A percentile compares a stretch with the other conserved stretches of the same genome.
Evolutionary conservation across 2,329 filamentous ascomycete species (phyloP).

Genomic region (Cladosporium sp.): DNA sequence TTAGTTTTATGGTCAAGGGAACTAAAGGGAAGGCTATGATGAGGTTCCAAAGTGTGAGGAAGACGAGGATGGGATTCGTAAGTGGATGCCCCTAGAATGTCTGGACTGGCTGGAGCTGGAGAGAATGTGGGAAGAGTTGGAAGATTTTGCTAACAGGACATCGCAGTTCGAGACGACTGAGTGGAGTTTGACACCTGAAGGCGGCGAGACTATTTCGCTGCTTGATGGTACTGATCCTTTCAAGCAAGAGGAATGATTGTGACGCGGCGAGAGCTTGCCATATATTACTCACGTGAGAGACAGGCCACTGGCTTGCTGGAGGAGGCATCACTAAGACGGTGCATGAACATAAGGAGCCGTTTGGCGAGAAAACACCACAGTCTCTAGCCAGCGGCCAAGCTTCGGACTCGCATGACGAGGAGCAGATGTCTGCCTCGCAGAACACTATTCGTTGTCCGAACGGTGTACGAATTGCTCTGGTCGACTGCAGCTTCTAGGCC

Average conservation of each 20-base stretch:
- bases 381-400: too few species aligned
- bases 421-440: too few species aligned
- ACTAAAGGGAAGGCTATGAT: slow-evolving; percentile 67
- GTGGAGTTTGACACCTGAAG: slow-evolving; percentile 75
- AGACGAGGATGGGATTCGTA: slow-evolving; percentile 57
- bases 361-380: neutral
- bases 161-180: slow-evolving; percentile 76
- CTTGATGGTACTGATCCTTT: slow-evolving; percentile 51
- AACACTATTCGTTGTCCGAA: too few species aligned
- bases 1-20: slow-evolving; percentile 81
- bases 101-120: neutral
- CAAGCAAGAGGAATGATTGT: slow-evolving; percentile 1
- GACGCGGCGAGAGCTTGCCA: neutral
- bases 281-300: neutral
- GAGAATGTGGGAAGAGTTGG: neutral
- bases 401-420: too few species aligned
- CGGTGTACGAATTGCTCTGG: neutral
- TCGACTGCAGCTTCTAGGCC: neutral
- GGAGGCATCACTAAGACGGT: neutral
- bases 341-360: neutral
- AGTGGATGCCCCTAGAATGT: slow-evolving; percentile 32
- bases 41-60: slow-evolving; percentile 73
- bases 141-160: neutral
- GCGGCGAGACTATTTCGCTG: slow-evolving; percentile 64
- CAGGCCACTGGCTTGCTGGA: neutral